Percentiles rank a stretch among this genome's conserved stretches.
Evolutionary conservation across 2,329 filamentous ascomycete species (phyloP).

Genomic region (Fusarium sp.): DNA sequence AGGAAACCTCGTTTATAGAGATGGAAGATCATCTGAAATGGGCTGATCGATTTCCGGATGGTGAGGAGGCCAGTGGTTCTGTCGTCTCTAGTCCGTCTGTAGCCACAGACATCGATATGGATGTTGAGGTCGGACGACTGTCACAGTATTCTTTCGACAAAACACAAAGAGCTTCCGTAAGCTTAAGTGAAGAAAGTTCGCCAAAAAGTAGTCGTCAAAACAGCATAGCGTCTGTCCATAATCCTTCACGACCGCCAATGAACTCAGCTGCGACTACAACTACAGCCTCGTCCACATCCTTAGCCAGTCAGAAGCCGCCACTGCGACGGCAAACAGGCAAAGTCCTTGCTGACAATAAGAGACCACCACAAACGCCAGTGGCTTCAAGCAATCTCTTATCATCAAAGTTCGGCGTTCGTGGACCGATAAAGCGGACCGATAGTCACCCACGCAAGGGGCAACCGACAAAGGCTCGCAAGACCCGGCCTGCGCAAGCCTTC

Average conservation of each 20-base stretch:
- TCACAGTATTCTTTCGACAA: background rate
- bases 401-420: conserved; percentile 14
- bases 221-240: background rate
- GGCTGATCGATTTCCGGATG: conserved; percentile 16
- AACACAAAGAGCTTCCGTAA: background rate
- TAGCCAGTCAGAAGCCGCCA: background rate
- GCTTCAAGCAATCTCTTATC: conserved; percentile 2
- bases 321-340: background rate
- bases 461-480: conserved; percentile 10
- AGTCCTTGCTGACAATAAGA: background rate
- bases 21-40: conserved; percentile 36
- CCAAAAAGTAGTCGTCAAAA: conserved; percentile 1
- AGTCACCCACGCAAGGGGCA: conserved; percentile 1
- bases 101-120: background rate
- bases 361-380: background rate
- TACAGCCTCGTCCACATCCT: background rate
- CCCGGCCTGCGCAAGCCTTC: conserved; percentile 6
- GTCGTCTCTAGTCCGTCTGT: background rate
- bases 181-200: background rate
- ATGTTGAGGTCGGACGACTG: background rate
- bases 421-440: background rate
- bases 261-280: background rate
- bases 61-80: background rate
- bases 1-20: conserved; percentile 32
- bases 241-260: background rate